Conservation (phyloP, 441 rosid species). For the Gossypium gossypioides region DNA sequence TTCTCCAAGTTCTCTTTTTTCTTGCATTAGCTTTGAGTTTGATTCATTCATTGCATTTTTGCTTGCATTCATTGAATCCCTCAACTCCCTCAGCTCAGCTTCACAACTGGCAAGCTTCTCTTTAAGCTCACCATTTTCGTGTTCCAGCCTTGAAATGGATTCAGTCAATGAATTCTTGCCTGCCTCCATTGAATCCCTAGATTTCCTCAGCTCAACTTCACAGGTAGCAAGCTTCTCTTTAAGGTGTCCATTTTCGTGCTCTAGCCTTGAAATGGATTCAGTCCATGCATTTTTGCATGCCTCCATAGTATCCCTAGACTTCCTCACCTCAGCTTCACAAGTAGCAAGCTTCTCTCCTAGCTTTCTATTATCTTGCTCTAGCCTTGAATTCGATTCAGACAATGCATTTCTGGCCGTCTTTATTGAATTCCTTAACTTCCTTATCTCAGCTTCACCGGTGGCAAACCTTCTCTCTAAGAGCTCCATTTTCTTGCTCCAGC, state of each 20-base stretch:
- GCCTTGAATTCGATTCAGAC: not conserved
- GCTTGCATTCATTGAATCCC: not conserved
- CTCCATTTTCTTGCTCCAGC: not conserved
- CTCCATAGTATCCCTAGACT: not conserved
- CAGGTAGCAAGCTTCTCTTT: not conserved
- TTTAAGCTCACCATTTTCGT: not conserved
- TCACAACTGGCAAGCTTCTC: not conserved
- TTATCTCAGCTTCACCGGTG: not conserved
- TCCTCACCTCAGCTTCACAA: not conserved
- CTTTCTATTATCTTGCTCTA: not conserved
- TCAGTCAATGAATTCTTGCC: not conserved
- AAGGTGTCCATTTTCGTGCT: not conserved
- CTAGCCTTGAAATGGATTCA: not conserved
- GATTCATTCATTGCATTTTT: not conserved
- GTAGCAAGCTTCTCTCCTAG: not conserved
- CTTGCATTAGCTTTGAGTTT: not conserved
- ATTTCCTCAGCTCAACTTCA: not conserved
- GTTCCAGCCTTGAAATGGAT: not conserved
- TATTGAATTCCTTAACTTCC: no score
- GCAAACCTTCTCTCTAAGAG: not conserved
- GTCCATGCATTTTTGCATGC: no score
- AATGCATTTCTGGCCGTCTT: not conserved
- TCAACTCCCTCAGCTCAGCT: not conserved
- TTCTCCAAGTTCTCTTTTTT: not conserved
- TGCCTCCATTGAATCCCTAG: not conserved